These are phyloP conservation scores for Trichoderma sp. DNA, from an alignment of 2,329 filamentous ascomycete species.

Conservation along the genomic window DNA sequence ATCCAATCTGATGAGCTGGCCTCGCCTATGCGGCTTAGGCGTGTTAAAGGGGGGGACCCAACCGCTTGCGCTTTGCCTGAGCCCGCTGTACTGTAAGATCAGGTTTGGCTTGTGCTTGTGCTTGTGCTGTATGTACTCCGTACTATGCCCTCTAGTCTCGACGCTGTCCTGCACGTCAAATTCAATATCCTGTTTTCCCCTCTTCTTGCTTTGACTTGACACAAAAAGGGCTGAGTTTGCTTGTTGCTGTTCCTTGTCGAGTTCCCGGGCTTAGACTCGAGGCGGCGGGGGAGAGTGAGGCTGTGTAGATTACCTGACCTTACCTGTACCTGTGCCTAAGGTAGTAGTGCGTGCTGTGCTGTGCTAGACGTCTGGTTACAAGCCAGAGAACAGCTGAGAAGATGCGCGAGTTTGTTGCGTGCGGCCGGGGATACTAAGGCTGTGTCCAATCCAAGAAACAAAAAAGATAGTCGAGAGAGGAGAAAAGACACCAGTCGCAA, in stretches of 20 bases:
- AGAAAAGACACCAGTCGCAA: neutral
- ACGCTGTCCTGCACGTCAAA: neutral
- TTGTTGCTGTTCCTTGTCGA: neutral
- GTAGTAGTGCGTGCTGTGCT: too few species aligned
- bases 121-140: too few species aligned
- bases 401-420: neutral
- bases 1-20: neutral
- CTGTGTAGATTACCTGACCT: neutral
- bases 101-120: neutral
- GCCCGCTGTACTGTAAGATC: neutral
- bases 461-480: neutral
- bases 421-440: neutral
- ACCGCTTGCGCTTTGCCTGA: neutral
- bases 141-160: neutral
- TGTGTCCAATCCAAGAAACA: neutral
- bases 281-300: slow-evolving; percentile 15
- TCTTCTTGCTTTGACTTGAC: neutral
- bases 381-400: neutral
- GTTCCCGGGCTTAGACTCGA: slow-evolving; percentile 3
- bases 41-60: neutral
- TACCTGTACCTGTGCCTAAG: neutral
- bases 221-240: neutral
- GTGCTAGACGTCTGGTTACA: neutral
- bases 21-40: neutral
- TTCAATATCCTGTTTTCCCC: neutral